Conservation (phyloP, 2,329 filamentous ascomycete species). For the Coleophoma crateriformis region DNA sequence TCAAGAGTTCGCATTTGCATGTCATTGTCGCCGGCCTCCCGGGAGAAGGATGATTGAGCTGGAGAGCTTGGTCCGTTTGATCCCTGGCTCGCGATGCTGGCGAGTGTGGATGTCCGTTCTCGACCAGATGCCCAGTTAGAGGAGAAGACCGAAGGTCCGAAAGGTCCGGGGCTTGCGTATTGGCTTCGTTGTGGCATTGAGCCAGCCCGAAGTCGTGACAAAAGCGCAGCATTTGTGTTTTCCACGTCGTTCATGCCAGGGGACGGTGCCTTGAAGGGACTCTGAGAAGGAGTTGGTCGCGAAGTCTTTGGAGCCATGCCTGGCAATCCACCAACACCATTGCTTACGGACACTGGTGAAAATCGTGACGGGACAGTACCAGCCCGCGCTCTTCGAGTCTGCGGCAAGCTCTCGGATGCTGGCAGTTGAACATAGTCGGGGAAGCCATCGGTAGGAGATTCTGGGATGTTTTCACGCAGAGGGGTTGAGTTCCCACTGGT, state of each 20-base stretch:
- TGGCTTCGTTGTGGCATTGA: conserved; percentile 88
- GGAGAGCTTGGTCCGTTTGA: conserved; percentile 90
- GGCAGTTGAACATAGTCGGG: conserved; percentile 78
- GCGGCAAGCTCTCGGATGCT: conserved; percentile 58
- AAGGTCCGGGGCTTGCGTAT: conserved; percentile 59
- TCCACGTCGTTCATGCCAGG: conserved; percentile 43
- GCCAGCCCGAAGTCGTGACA: conserved; percentile 83
- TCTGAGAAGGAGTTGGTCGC: conserved; percentile 79
- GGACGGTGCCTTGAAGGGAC: conserved; percentile 71
- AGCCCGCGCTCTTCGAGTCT: conserved; percentile 76
- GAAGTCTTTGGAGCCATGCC: conserved; percentile 69
- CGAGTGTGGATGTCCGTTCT: conserved; percentile 80
- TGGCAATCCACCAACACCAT: conserved; percentile 39
- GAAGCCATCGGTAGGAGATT: conserved; percentile 93
- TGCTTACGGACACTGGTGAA: conserved; percentile 66
- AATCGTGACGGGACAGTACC: conserved; percentile 96
- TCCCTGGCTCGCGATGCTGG: conserved; percentile 75
- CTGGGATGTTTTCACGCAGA: conserved; percentile 92
- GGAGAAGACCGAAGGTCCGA: conserved; percentile 83
- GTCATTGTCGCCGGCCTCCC: conserved; percentile 81
- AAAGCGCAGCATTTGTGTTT: conserved; percentile 61
- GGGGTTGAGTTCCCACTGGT: conserved; percentile 96
- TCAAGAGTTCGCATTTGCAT: conserved; percentile 87
- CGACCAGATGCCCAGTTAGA: conserved; percentile 79
- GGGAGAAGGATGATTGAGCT: conserved; percentile 77